Evolutionary conservation across 2,329 filamentous ascomycete genomes (phyloP).

Genomic region (Plenodomus tracheiphilus): DNA sequence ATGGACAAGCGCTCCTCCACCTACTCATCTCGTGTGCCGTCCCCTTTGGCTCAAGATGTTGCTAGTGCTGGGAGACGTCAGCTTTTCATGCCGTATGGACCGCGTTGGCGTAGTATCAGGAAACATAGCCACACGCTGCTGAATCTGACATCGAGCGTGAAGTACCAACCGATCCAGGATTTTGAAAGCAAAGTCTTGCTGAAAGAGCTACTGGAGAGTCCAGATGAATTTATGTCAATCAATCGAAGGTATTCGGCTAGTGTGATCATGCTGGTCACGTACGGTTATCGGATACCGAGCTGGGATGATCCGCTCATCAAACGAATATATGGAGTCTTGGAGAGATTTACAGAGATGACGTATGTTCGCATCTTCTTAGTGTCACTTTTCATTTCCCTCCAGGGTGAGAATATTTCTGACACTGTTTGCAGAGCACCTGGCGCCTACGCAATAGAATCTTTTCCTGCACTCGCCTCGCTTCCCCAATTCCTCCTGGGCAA

Average conservation of each 20-base stretch:
- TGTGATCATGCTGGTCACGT: slow-evolving; percentile 41
- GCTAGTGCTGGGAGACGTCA: slow-evolving; percentile 55
- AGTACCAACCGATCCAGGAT: slow-evolving; percentile 50
- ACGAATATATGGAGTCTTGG: slow-evolving; percentile 36
- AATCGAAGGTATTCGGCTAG: slow-evolving; percentile 39
- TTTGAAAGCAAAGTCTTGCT: slow-evolving; percentile 53
- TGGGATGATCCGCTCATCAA: slow-evolving; percentile 38
- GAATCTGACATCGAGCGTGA: slow-evolving; percentile 32
- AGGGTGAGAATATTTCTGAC: background rate
- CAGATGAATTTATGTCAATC: slow-evolving; percentile 35
- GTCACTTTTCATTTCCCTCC: background rate
- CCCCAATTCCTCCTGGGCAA: slow-evolving; percentile 38
- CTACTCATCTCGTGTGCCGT: slow-evolving; percentile 52
- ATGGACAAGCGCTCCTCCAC: slow-evolving; percentile 58
- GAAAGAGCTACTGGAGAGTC: slow-evolving; percentile 46
- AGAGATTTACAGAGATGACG: slow-evolving; percentile 38
- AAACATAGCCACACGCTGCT: slow-evolving; percentile 38
- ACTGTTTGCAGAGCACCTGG: slow-evolving; percentile 18
- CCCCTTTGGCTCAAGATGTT: slow-evolving; percentile 44
- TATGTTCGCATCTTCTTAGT: slow-evolving; percentile 3
- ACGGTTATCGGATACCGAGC: slow-evolving; percentile 40
- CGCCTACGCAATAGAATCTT: slow-evolving; percentile 33
- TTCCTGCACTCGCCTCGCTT: slow-evolving; percentile 33
- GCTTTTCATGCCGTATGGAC: slow-evolving; percentile 48
- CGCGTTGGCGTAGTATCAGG: slow-evolving; percentile 44